phyloP scores from a whole-genome alignment of 2,329 filamentous ascomycete genomes.

The Aspergillus sclerotialis region DNA sequence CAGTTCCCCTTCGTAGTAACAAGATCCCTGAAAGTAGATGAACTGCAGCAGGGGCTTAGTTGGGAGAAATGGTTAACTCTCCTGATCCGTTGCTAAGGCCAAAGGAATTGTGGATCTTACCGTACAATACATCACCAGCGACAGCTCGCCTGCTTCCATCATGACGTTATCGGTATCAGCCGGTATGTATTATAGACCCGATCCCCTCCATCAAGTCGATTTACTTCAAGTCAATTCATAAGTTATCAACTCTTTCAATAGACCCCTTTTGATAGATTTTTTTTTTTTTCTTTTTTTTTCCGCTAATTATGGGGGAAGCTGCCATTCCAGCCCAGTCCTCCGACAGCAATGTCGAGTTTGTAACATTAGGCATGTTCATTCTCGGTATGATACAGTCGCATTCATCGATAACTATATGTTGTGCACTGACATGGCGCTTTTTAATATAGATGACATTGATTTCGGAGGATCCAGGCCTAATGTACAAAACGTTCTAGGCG shows the following conservation, averaged over 20 bases:
- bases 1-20: too few species aligned
- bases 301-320: slow-evolving; percentile 12
- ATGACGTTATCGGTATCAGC: slow-evolving; percentile 15
- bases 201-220: not conserved
- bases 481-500: slow-evolving; percentile 73
- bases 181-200: slow-evolving; percentile 5
- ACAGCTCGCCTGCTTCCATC: not conserved
- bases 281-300: not conserved
- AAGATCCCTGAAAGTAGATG: not conserved
- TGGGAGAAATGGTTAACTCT: slow-evolving; percentile 7
- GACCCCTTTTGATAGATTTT: too few species aligned
- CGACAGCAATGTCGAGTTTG: slow-evolving; percentile 44
- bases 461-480: slow-evolving; percentile 64
- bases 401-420: slow-evolving; percentile 8
- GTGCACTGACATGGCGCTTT: slow-evolving; percentile 5
- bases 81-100: slow-evolving; percentile 16
- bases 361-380: slow-evolving; percentile 58
- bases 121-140: slow-evolving; percentile 10
- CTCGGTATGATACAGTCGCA: slow-evolving; percentile 43
- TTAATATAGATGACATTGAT: slow-evolving; percentile 74
- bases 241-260: slow-evolving; percentile 1
- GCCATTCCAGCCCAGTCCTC: slow-evolving; percentile 1
- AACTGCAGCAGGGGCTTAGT: not conserved
- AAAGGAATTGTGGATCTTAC: slow-evolving; percentile 14
- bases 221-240: slow-evolving; percentile 1